Base-by-base conservation (phyloP, 495 filamentous ascomycete species). In the Aspergillus steynii region DNA sequence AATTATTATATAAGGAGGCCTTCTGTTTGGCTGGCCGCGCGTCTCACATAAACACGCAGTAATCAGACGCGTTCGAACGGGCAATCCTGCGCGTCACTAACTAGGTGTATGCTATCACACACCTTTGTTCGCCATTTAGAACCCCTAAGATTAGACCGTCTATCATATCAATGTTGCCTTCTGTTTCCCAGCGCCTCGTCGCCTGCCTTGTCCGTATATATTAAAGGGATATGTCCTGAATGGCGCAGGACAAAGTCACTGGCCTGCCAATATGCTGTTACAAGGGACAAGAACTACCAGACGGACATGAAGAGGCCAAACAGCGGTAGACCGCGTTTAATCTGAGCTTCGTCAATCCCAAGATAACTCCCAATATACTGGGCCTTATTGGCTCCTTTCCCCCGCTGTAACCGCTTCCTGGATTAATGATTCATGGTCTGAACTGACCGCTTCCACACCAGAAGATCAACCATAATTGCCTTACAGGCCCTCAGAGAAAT, bases 41-140 rank as follows among this genome's bases (percentile, higher is more conserved):
- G 50, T 25, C 50, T 31, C 50, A 15, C 50, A 53, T 25, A 53
- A 53, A 53, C 26, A 53, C 31, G 27, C n/a, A n/a, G 27, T 53
- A 12, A 28, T 31, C 50, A 28, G 50, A 53, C 26, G 50, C 50
- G 50, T 53, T 53, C 50, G 27, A 53, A 53, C 50, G 50, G 50
- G 50, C 50, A 53, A 53, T 53, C 50, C 50, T 53, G 50, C 50
- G 26, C 50, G 50, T 53, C 50, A 53, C 50, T 53, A 25, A 53
- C 50, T 31, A 53, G 50, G 50, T 53, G 50, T 53, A 37, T 37
- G 34, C 8, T 28, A 53, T 53, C 26, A 25, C 50, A 53, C 50
- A 53, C n/a, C 31, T 53, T 53, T 25, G 26, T 28, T 53, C 50
- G 31, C 28, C 50, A 7, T 53, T 53, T 31, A 25, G 25, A 53